Percentiles rank a stretch among this genome's conserved stretches.
Conservation (phyloP, 2,329 filamentous ascomycete genomes). For the Fusarium continuum region DNA sequence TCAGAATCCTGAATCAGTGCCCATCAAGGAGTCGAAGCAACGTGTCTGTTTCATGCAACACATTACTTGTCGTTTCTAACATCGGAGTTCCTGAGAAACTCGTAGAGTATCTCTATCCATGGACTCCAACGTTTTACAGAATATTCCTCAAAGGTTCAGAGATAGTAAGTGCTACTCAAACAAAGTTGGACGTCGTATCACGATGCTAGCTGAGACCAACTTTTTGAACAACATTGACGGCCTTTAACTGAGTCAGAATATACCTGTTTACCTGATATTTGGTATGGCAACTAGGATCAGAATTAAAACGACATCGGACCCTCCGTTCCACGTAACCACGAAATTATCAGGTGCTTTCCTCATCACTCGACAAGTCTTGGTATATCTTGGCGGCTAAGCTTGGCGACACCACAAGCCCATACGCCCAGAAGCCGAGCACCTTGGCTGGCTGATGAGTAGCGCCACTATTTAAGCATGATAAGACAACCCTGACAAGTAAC, state of each 20-base stretch:
- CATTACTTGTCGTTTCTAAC: no score
- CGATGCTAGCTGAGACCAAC: no score
- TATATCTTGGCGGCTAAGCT: background rate
- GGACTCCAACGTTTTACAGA: no score
- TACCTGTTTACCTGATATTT: no score
- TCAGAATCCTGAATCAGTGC: background rate
- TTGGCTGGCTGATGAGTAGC: slow-evolving; percentile 19
- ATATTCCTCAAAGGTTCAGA: no score
- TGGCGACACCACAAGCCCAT: slow-evolving; percentile 10
- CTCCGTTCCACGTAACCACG: background rate
- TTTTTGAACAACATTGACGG: background rate
- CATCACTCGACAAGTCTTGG: background rate
- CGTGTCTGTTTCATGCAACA: no score
- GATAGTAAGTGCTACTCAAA: no score
- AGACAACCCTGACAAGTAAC: slow-evolving; percentile 23
- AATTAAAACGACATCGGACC: background rate
- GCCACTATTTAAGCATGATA: slow-evolving; percentile 21
- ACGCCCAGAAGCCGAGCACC: slow-evolving; percentile 6
- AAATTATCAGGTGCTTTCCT: background rate
- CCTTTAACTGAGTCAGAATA: background rate
- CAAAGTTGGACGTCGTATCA: no score
- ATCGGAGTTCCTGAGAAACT: no score
- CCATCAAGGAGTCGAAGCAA: background rate
- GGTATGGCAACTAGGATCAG: background rate
- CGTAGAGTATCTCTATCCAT: no score